Base-by-base conservation (phyloP, 75 land plant genomes). In the Chamaecyparis obtusa region DNA sequence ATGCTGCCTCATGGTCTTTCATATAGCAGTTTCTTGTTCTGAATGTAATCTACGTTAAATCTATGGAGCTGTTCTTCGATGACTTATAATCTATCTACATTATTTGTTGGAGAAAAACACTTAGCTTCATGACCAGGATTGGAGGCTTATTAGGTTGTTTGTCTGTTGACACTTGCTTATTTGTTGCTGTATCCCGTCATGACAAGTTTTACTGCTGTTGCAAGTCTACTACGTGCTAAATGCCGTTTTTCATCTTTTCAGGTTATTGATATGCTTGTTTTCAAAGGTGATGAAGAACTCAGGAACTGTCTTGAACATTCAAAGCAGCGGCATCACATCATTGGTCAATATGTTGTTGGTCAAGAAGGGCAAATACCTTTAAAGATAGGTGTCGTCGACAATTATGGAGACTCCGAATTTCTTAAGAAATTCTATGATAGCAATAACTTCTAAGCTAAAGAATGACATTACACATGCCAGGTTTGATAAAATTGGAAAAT, bases 261-360 rank as follows among this genome's bases (percentile, higher is more conserved):
- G 99, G 99, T 96, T 46, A 92, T 97, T 71, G 99, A 98, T 86
- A 84, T 97, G 94, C 92, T 97, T 69, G 90, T 97, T 33, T 94
- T 98, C 88, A 98, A 98, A 88, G 99, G 94, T 37, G 89, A 87
- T 72, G 99, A 98, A 86, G 99, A 98, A 86, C 93, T 98, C 35
- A 84, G 83, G 79, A 95, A 95, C 89, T 84, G 95, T 86, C 43
- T 91, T 15, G 91, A 94, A 71, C 99, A 98, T 75, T 85, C 97
- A 77, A 98, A 98, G 93, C 99, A 98, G 83, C 92, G 99, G 27
- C 99, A 98, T 87, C 99, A 96, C 87, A 67, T 98, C 27, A 89
- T 98, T 24, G 91, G 95, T 10, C 96, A 95, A 51, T 98, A 95
- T 87, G 94, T 98, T 27, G 86, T 96, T 41, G 99, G 95, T 9